phyloP scores from a whole-genome alignment of 495 filamentous ascomycete species.

The Cercophora scortea region DNA sequence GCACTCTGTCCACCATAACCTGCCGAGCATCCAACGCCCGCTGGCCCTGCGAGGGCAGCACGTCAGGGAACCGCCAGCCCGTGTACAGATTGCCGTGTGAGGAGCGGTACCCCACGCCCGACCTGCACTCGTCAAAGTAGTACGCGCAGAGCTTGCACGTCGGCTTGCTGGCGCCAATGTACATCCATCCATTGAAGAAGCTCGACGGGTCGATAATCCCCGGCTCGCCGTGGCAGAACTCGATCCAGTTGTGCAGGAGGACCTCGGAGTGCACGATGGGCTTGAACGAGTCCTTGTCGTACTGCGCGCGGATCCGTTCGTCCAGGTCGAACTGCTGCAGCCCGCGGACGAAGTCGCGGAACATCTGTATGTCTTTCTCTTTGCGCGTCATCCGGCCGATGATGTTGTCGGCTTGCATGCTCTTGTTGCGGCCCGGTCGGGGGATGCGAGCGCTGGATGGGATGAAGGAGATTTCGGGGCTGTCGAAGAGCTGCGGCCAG shows the following conservation, averaged over 20 bases:
- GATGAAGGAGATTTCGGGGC: neutral
- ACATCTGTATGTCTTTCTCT: neutral
- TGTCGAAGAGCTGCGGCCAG: neutral
- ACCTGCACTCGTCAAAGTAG: conserved; percentile 10
- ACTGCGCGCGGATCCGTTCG: neutral
- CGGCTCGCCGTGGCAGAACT: neutral
- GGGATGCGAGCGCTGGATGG: neutral
- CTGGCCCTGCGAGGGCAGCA: neutral
- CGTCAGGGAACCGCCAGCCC: conserved; percentile 16
- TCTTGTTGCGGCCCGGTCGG: neutral
- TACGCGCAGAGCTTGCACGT: conserved; percentile 18
- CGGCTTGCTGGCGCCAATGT: conserved; percentile 23
- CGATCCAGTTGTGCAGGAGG: conserved; percentile 1
- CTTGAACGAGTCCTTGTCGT: neutral
- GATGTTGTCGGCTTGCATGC: neutral
- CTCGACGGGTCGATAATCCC: neutral
- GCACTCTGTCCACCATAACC: neutral
- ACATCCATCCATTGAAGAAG: conserved; percentile 18
- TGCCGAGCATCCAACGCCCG: neutral
- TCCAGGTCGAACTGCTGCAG: conserved; percentile 3
- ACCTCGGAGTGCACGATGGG: conserved; percentile 13
- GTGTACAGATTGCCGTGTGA: conserved; percentile 15
- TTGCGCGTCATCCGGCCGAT: conserved; percentile 2
- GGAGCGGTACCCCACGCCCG: conserved; percentile 5
- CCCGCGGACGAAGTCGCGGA: neutral